Evolutionary conservation across 176 grass and related monocot species (phyloP).

Genomic region (Chloris gayana): DNA sequence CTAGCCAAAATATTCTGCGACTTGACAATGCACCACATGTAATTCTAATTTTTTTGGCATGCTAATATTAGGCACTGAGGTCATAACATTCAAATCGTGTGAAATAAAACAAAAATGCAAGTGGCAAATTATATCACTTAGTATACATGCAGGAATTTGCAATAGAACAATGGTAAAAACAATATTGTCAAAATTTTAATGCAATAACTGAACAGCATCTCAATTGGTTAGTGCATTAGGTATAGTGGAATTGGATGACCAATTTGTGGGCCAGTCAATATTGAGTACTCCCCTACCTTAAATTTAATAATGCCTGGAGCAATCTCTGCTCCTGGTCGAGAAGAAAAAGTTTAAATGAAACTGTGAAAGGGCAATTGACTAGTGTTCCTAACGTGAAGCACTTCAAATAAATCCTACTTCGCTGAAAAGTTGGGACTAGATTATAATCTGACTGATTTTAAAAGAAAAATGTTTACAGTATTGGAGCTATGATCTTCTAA

Average conservation of each 20-base stretch:
- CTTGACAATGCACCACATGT: not conserved
- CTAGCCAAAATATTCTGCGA: not conserved
- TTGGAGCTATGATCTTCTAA: not conserved
- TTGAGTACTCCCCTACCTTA: not conserved
- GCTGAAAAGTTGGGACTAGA: not conserved
- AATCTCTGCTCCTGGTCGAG: not conserved
- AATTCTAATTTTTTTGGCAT: not conserved
- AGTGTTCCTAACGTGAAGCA: not conserved
- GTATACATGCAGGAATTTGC: not conserved
- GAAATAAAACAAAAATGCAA: constrained; percentile 7
- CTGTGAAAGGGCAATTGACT: not conserved
- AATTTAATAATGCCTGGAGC: not conserved
- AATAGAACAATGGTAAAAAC: constrained; percentile 12
- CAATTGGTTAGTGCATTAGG: not conserved
- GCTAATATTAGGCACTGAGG: not conserved
- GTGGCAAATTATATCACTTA: constrained; percentile 9
- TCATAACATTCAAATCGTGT: constrained; percentile 8
- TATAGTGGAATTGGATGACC: not conserved
- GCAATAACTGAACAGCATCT: not conserved
- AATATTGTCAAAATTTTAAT: not conserved
- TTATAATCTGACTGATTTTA: not conserved
- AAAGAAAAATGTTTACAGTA: constrained; percentile 14
- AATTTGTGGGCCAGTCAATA: not conserved
- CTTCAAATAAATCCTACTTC: constrained; percentile 17
- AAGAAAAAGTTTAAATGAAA: not conserved